Percentiles rank a stretch among this genome's conserved stretches.
These are phyloP conservation scores for Trichosporon sp. DNA, from an alignment of 1,284 basidiomycete species.

Conservation along the genomic window DNA sequence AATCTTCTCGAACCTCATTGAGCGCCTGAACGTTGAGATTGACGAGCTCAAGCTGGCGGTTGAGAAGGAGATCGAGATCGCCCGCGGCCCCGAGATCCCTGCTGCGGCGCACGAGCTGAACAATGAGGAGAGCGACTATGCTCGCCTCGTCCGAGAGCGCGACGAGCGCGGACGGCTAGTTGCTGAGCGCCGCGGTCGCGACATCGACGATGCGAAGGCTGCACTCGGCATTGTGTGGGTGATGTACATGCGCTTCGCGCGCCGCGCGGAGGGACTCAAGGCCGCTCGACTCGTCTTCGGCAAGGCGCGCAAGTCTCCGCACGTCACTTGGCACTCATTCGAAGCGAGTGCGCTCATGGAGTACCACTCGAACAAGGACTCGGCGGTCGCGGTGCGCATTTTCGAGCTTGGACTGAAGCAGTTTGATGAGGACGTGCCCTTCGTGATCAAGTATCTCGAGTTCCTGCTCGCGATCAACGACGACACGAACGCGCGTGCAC, in stretches of 20 bases:
- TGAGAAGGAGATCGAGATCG: slow-evolving; percentile 49
- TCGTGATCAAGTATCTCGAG: slow-evolving; percentile 79
- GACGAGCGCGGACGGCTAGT: slow-evolving; percentile 55
- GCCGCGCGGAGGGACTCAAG: slow-evolving; percentile 77
- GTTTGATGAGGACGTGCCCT: slow-evolving; percentile 77
- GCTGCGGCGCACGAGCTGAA: slow-evolving; percentile 33
- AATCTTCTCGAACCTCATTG: slow-evolving; percentile 66
- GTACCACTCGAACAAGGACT: slow-evolving; percentile 86
- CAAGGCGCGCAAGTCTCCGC: slow-evolving; percentile 76
- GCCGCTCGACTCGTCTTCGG: slow-evolving; percentile 72
- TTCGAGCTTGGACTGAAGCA: slow-evolving; percentile 89
- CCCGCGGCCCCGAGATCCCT: slow-evolving; percentile 46
- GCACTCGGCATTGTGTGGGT: slow-evolving; percentile 57
- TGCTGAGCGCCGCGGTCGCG: slow-evolving; percentile 45
- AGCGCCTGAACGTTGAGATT: slow-evolving; percentile 63
- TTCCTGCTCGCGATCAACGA: slow-evolving; percentile 95
- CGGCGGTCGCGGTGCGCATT: slow-evolving; percentile 78
- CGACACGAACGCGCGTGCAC: slow-evolving; percentile 87
- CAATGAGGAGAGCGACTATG: slow-evolving; percentile 34
- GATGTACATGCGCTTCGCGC: slow-evolving; percentile 88
- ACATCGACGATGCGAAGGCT: slow-evolving; percentile 51
- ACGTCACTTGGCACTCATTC: slow-evolving; percentile 86
- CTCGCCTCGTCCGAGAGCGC: slow-evolving; percentile 60
- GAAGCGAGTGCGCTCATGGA: slow-evolving; percentile 93
- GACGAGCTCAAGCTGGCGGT: slow-evolving; percentile 60